phyloP scores from a whole-genome alignment of 2,329 filamentous ascomycete species.

The Ceratocystis alfenasii region DNA sequence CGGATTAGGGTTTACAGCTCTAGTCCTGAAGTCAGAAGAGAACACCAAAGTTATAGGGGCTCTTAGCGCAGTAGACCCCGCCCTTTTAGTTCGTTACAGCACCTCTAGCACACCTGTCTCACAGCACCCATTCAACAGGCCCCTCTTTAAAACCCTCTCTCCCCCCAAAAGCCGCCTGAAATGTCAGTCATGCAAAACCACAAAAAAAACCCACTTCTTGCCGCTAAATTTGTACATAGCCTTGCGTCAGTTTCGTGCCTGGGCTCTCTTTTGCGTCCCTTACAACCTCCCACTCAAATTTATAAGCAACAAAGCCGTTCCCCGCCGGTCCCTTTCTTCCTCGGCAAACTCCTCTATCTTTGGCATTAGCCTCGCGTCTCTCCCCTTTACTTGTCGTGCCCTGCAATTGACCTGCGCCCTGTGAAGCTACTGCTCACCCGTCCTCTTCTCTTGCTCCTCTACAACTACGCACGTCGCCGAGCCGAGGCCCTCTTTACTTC shows the following conservation, averaged over 20 bases:
- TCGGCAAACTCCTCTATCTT: background rate
- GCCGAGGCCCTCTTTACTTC: background rate
- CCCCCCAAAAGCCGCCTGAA: background rate
- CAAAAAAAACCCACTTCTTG: background rate
- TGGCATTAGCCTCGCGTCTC: too few species aligned
- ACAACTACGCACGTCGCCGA: too few species aligned
- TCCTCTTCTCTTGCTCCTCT: background rate
- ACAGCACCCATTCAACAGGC: background rate
- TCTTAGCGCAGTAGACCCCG: too few species aligned
- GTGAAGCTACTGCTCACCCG: background rate
- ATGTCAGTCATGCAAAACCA: slow-evolving; percentile 1
- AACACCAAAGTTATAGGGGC: too few species aligned
- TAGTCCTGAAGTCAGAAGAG: too few species aligned
- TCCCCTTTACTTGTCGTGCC: too few species aligned
- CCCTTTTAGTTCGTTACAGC: background rate
- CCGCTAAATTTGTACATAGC: background rate
- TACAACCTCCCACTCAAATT: background rate
- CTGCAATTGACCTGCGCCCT: too few species aligned
- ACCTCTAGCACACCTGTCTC: background rate
- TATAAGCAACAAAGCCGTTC: background rate
- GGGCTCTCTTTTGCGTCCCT: background rate
- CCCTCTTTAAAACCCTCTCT: background rate
- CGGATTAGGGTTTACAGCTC: background rate
- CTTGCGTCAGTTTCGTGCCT: slow-evolving; percentile 4
- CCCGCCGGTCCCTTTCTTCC: background rate